These are phyloP conservation scores for Clonostachys solani DNA, from an alignment of 2,329 filamentous ascomycete genomes.

Conservation along the genomic window DNA sequence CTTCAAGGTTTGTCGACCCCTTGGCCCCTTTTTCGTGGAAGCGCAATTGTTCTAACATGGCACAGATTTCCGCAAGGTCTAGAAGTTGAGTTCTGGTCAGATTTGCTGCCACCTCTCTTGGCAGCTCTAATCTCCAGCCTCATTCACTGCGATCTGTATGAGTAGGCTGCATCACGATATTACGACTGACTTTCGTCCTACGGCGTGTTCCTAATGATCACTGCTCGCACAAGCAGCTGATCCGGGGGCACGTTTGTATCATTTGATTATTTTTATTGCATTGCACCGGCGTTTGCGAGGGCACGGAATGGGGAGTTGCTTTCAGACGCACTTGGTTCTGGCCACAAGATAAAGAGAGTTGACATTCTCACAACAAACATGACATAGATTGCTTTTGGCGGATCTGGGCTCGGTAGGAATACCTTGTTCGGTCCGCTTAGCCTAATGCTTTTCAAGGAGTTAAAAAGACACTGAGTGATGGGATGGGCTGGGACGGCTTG, in stretches of 20 bases:
- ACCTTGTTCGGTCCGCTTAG: neutral
- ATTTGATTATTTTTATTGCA: conserved; percentile 37
- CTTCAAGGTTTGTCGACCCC: conserved; percentile 62
- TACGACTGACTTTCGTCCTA: conserved; percentile 33
- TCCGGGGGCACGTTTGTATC: conserved; percentile 24
- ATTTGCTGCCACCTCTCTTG: neutral
- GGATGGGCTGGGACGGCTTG: conserved; percentile 27
- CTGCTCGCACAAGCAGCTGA: neutral
- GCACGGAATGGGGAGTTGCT: conserved; percentile 16
- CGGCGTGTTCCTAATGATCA: conserved; percentile 5
- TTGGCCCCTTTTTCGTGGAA: no score
- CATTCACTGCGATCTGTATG: conserved; percentile 26
- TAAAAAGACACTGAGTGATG: conserved; percentile 12
- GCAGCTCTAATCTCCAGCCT: neutral
- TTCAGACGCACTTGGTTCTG: conserved; percentile 21
- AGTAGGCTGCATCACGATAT: conserved; percentile 41
- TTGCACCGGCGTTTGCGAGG: conserved; percentile 54
- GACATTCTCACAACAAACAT: conserved; percentile 23
- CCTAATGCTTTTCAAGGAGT: conserved; percentile 1
- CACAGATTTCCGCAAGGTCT: conserved; percentile 55
- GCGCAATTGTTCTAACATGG: conserved; percentile 4
- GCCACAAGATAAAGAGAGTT: conserved; percentile 29
- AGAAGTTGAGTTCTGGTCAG: conserved; percentile 11
- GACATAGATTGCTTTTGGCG: conserved; percentile 3
- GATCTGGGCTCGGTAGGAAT: neutral